Conservation (phyloP, 164 flowering plant species). For the Warburgia ugandensis region DNA sequence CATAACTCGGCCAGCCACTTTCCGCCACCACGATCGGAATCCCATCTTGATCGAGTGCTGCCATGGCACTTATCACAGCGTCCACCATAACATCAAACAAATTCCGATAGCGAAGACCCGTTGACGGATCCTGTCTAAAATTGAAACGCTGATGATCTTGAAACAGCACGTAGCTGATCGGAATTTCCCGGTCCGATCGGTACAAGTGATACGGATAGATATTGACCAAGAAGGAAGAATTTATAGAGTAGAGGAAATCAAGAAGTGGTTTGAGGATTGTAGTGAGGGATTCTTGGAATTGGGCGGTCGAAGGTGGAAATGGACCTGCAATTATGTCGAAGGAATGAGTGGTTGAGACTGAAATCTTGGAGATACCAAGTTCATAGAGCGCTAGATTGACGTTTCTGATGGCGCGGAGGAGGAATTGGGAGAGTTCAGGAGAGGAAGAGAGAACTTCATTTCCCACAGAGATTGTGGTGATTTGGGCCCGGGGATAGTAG, state of each 20-base stretch:
- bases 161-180: constrained; percentile 64
- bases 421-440: constrained; percentile 22
- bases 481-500: constrained; percentile 57
- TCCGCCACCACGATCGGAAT: constrained; percentile 63
- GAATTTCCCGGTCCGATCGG: constrained; percentile 38
- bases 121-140: constrained; percentile 53
- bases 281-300: constrained; percentile 36
- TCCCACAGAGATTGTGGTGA: constrained; percentile 68
- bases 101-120: constrained; percentile 70
- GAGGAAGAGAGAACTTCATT: constrained; percentile 24
- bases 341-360: constrained; percentile 70
- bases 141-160: constrained; percentile 43
- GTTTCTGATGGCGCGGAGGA: constrained; percentile 60
- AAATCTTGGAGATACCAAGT: constrained; percentile 47
- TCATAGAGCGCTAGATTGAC: constrained; percentile 36
- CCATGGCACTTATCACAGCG: constrained; percentile 50
- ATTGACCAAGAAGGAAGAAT: constrained; percentile 63
- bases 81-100: constrained; percentile 83
- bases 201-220: constrained; percentile 64
- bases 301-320: constrained; percentile 71
- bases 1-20: constrained; percentile 85
- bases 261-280: constrained; percentile 49
- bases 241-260: constrained; percentile 44
- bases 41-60: constrained; percentile 50
- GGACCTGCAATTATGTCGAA: constrained; percentile 44